A percentile compares a stretch with the other conserved stretches of the same genome.
Evolutionary conservation across 192 early-diverging fungal species (phyloP).

Genomic region (Pilobolus umbonatus): DNA sequence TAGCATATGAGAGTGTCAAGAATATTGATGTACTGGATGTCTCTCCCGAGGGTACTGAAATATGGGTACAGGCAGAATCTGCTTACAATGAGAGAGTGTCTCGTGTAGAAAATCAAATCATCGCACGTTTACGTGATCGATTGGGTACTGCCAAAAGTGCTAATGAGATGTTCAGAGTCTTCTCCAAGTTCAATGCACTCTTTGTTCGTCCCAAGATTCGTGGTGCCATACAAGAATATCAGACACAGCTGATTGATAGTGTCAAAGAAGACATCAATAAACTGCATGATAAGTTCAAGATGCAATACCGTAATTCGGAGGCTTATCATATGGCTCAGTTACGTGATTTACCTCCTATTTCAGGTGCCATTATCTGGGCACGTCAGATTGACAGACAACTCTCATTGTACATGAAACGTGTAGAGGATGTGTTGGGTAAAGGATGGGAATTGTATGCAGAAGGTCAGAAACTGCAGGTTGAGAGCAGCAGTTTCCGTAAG

Average conservation of each 20-base stretch:
- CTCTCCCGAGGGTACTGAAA: slow-evolving; percentile 85
- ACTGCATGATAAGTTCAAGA: slow-evolving; percentile 94
- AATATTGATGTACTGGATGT: slow-evolving; percentile 95
- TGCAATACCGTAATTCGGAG: slow-evolving; percentile 84
- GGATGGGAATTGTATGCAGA: slow-evolving; percentile 98
- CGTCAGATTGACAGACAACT: slow-evolving; percentile 97
- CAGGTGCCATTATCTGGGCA: slow-evolving; percentile 95
- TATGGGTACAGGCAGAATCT: slow-evolving; percentile 87
- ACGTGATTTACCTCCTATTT: slow-evolving; percentile 89
- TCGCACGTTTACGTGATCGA: slow-evolving; percentile 85
- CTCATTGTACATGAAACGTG: slow-evolving; percentile 90
- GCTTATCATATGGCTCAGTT: slow-evolving; percentile 85
- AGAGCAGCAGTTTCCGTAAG: slow-evolving; percentile 85
- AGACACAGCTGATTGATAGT: slow-evolving; percentile 93
- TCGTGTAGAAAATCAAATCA: slow-evolving; percentile 97
- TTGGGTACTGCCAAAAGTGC: slow-evolving; percentile 95
- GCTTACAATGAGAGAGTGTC: slow-evolving; percentile 93
- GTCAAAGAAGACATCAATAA: slow-evolving; percentile 98
- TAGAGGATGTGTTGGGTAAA: slow-evolving; percentile 96
- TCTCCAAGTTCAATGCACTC: slow-evolving; percentile 99
- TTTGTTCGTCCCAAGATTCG: slow-evolving; percentile 99
- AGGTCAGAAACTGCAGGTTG: slow-evolving; percentile 86
- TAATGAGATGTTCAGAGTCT: slow-evolving; percentile 99
- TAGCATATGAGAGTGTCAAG: slow-evolving; percentile 90
- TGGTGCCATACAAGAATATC: slow-evolving; percentile 99